phyloP scores from a whole-genome alignment of 257 asterid genomes.

The Ajuga chamaepitys region DNA sequence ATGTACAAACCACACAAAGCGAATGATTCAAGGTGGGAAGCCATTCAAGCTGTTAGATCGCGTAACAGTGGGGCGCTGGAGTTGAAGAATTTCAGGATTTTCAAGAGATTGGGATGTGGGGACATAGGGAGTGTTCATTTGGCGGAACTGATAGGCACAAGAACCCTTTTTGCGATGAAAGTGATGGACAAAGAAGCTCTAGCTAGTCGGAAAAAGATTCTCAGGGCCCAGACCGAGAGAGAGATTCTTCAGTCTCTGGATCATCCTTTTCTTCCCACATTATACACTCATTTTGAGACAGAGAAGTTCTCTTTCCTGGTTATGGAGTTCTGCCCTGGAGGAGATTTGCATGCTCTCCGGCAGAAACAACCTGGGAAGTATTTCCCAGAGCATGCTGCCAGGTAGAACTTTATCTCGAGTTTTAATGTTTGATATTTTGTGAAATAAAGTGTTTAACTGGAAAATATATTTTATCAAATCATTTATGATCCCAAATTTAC shows the following conservation, averaged over 20 bases:
- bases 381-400: slow-evolving; percentile 58
- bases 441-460: background rate
- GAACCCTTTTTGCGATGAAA: slow-evolving; percentile 47
- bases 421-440: background rate
- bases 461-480: background rate
- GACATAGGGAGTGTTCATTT: slow-evolving; percentile 59
- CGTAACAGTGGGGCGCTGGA: slow-evolving; percentile 37
- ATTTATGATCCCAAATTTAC: background rate
- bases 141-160: slow-evolving; percentile 52
- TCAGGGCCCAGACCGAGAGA: slow-evolving; percentile 54
- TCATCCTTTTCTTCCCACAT: slow-evolving; percentile 56
- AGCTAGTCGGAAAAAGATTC: slow-evolving; percentile 45
- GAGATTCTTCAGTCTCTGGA: slow-evolving; percentile 50
- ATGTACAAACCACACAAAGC: slow-evolving; percentile 52
- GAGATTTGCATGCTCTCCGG: slow-evolving; percentile 50
- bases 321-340: slow-evolving; percentile 59
- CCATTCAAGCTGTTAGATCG: slow-evolving; percentile 39
- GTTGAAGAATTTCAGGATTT: slow-evolving; percentile 46
- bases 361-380: slow-evolving; percentile 58
- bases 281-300: slow-evolving; percentile 54
- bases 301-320: slow-evolving; percentile 50
- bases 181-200: slow-evolving; percentile 60
- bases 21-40: slow-evolving; percentile 52
- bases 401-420: slow-evolving; percentile 19
- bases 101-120: slow-evolving; percentile 54